Base-by-base conservation (phyloP, 441 rosid species). In the Dalechampia spathulata region DNA sequence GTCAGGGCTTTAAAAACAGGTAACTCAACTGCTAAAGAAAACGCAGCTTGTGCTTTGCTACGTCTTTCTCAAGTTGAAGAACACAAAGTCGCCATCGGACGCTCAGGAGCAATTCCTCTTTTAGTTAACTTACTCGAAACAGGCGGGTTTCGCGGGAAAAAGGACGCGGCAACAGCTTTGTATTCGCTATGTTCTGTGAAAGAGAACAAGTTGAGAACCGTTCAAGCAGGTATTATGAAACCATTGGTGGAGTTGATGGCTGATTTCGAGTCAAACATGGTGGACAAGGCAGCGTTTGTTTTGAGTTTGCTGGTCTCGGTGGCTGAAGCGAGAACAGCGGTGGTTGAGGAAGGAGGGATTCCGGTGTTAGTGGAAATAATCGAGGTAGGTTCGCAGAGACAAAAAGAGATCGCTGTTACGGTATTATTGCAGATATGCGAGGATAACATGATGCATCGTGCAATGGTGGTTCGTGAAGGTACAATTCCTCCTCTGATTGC, bases 241-340 rank as follows among this genome's bases (percentile, higher is more conserved):
- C 92, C 92, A 8, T 55, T 92, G 23, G 78, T 89, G 48, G 99
- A 92, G 63, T 65, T 92, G 21, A 92, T 92, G 99, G 92, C 96
- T 6, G 99, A 89, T 68, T 82, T 92, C 45, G 83, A 72, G 47
- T 89, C 99, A n/a, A 85, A 72, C 78, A 92, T 92, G 99, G 96
- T 89, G 38, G 99, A 92, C 62, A 92, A 92, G 63, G 81, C 96
- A 20, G 96, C 84, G 5, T 89, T 63, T 54, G 90, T 92, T 15
- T 39, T 85, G 83, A 82, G 73, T 59, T 50, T 76, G 49, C 40
- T 92, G 52, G 77, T 80, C n/a, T 65, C 79, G 10, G 67, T 71
- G 23, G 72, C 81, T 61, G 97, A 92, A 62, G 92, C 92, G 5
- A 83, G 70, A 57, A 60, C 80, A 48, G 79, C 94, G 48, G 52